Conservation (phyloP, 2,329 filamentous ascomycete species). For the Elsinoe arachidis region DNA sequence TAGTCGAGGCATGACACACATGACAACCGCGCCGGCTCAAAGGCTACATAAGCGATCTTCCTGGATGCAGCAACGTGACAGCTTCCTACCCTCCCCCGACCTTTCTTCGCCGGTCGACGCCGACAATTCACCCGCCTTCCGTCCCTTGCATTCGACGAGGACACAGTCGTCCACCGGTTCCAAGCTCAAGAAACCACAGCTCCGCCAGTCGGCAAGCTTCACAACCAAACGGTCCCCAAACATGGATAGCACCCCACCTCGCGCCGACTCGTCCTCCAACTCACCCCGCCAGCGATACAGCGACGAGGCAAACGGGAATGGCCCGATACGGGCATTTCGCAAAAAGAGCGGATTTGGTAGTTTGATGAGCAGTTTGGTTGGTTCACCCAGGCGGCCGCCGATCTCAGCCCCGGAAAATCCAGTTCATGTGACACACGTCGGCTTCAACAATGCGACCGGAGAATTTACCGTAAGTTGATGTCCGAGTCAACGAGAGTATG, state of each 20-base stretch:
- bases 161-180: conserved; percentile 9
- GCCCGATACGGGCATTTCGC: conserved; percentile 48
- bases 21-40: conserved; percentile 11
- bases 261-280: conserved; percentile 40
- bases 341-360: conserved; percentile 86
- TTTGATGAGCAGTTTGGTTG: conserved; percentile 75
- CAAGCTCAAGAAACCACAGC: conserved; percentile 35
- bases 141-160: conserved; percentile 7
- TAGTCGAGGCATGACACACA: conserved; percentile 11
- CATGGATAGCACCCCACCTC: conserved; percentile 41
- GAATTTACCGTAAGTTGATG: conserved; percentile 74
- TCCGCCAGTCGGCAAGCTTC: conserved; percentile 61
- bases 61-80: conserved; percentile 13
- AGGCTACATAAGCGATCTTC: conserved; percentile 14
- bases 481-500: background rate
- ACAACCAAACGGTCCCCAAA: conserved; percentile 34
- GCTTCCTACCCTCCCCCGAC: conserved; percentile 13
- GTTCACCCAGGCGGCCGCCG: conserved; percentile 78
- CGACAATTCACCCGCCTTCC: conserved; percentile 8
- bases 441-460: conserved; percentile 91
- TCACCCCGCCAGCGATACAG: conserved; percentile 63
- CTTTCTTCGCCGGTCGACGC: conserved; percentile 1
- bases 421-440: conserved; percentile 95
- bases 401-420: conserved; percentile 98
- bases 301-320: conserved; percentile 61